phyloP scores from a whole-genome alignment of 768 basidiomycete genomes.

The Trametes cingulata region DNA sequence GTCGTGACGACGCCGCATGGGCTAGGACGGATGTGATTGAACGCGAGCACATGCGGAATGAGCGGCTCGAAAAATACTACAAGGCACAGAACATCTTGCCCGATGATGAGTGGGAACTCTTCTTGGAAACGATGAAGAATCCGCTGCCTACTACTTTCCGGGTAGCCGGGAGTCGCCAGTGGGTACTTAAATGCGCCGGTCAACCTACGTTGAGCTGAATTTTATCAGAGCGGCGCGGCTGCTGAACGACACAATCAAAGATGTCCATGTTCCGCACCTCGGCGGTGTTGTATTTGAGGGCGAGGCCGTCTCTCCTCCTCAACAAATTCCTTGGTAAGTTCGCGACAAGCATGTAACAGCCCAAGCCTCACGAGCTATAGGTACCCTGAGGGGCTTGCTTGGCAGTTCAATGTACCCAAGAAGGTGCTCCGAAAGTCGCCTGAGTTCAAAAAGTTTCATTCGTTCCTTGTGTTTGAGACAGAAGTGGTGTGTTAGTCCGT shows the following conservation, averaged over 20 bases:
- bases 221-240: conserved; percentile 59
- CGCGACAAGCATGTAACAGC: not conserved
- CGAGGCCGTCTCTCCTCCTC: conserved; percentile 72
- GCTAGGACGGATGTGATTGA: conserved; percentile 52
- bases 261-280: conserved; percentile 76
- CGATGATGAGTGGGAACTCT: conserved; percentile 76
- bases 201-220: conserved; percentile 9
- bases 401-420: conserved; percentile 95
- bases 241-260: conserved; percentile 77
- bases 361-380: conserved; percentile 39
- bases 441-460: conserved; percentile 93
- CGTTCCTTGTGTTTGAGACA: conserved; percentile 96
- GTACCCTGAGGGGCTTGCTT: conserved; percentile 95
- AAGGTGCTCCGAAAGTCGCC: conserved; percentile 81
- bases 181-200: not conserved
- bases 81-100: conserved; percentile 73
- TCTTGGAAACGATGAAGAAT: conserved; percentile 62
- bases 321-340: conserved; percentile 79
- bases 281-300: conserved; percentile 76
- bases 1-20: conserved; percentile 15
- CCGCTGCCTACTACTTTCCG: conserved; percentile 94
- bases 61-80: conserved; percentile 68
- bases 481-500: conserved; percentile 70
- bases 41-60: conserved; percentile 68
- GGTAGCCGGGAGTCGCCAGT: conserved; percentile 88